These are phyloP conservation scores for Puccinia hordei DNA, from an alignment of 1,284 basidiomycete genomes.

Conservation along the genomic window DNA sequence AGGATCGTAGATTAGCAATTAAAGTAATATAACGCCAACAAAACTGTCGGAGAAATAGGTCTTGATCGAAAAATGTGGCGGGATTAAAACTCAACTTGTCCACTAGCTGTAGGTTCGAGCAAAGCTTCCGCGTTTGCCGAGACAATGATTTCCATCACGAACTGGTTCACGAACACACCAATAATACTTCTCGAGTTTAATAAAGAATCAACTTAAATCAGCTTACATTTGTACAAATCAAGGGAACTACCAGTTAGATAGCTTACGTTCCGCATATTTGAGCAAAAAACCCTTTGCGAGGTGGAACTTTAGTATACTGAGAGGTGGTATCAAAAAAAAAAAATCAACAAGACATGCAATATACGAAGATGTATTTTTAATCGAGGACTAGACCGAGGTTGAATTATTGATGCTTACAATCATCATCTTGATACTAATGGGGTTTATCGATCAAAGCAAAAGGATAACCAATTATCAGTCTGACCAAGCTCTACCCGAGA, in stretches of 20 bases:
- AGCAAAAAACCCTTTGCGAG: conserved; percentile 47
- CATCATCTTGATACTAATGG: conserved; percentile 49
- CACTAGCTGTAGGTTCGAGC: conserved; percentile 37
- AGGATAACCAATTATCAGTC: neutral
- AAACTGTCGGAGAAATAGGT: neutral
- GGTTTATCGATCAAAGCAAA: neutral
- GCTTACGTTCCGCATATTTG: conserved; percentile 48
- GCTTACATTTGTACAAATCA: neutral
- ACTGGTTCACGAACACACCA: conserved; percentile 49
- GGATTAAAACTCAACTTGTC: conserved; percentile 45
- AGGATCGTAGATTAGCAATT: neutral
- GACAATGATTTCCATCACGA: conserved; percentile 51
- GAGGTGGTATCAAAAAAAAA: neutral
- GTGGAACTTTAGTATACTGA: conserved; percentile 51
- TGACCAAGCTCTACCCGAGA: neutral
- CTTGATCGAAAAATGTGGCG: neutral
- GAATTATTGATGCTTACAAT: conserved; percentile 32
- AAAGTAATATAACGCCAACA: neutral
- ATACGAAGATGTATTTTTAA: too few species aligned
- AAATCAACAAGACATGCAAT: neutral
- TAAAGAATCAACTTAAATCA: neutral
- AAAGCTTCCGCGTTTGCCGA: conserved; percentile 32
- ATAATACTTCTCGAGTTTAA: neutral
- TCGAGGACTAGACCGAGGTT: neutral
- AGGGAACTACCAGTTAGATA: neutral